Evolutionary conservation across 2,329 filamentous ascomycete genomes (phyloP), one percentile per base, ranked within the genome.

Genomic region (Lasiodiplodia theobromae): DNA sequence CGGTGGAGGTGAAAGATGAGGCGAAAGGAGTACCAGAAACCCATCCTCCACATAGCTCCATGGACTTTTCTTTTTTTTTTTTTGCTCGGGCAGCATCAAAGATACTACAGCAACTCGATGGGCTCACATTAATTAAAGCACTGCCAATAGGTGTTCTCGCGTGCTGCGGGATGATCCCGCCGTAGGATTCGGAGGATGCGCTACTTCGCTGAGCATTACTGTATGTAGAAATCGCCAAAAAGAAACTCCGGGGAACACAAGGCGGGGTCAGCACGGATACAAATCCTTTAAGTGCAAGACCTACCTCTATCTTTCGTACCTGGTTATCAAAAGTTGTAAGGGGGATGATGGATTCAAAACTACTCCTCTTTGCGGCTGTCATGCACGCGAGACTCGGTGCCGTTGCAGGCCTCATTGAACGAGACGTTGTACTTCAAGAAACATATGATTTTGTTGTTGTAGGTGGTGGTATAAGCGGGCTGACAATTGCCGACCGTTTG

Each of bases 401-500:
- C 12, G 12, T 16, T 28, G 51, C 12, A 5, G 5, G 4, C 51
- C 10, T 52, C 4, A 11, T 52, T 3, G 51, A 11, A 25, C 12
- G 51, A 7, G 51, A 18, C 16, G 4, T 28, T 6, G 21, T 11
- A 3, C 51, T 52, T 11, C 51, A 14, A 11, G 12, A 14, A 28
- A 6, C 21, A 3, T 66, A 56, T 10, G 63, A 66, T 51, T 54
- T 53, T 21, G 44, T 66, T 31, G n/a, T 72, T 6, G 54, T 69
- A 18, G 71, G 71, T 23, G 70, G 70, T n/a, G 70, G 70, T 37
- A 69, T 68, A 2, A 65, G 69, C 8, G 70, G 70, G 12, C 57
- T 71, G 12, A 62, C 65, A 16, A 66, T 68, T 16, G 71, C 69
- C 51, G 63, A 68, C 47, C 69, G 69, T n/a, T 70, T 81, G 11